Conservation (phyloP, 2,329 filamentous ascomycete species). For the Lachnellula suecica region DNA sequence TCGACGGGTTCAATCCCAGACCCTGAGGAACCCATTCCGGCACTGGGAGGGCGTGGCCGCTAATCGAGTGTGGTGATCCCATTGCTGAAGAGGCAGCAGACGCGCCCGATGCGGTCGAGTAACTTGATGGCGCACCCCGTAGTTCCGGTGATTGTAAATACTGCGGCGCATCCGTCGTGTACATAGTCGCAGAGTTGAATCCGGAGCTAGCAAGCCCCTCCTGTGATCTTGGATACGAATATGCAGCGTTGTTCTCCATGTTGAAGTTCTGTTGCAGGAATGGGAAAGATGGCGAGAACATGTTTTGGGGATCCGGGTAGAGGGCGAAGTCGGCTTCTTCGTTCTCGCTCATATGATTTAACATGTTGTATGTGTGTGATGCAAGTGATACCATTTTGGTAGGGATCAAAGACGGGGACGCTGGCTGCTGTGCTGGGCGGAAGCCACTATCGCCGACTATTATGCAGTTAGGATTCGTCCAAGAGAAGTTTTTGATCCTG, state of each 20-base stretch:
- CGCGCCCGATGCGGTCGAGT: constrained; percentile 33
- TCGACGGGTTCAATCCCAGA: constrained; percentile 31
- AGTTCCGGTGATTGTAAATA: constrained; percentile 32
- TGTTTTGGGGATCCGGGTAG: constrained; percentile 45
- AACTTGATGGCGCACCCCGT: constrained; percentile 29
- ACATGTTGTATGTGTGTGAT: constrained; percentile 90
- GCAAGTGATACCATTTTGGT: constrained; percentile 68
- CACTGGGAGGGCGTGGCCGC: constrained; percentile 26
- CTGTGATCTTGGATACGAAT: constrained; percentile 27
- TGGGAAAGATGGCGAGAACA: constrained; percentile 45
- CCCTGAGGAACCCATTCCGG: constrained; percentile 31
- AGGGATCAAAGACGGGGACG: constrained; percentile 58
- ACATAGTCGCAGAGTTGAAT: constrained; percentile 47
- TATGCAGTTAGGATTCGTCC: constrained; percentile 14
- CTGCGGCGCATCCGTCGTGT: constrained; percentile 37
- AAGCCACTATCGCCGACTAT: constrained; percentile 28
- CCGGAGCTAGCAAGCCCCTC: constrained; percentile 39
- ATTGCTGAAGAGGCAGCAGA: constrained; percentile 33
- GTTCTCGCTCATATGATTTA: constrained; percentile 57
- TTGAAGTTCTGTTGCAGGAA: constrained; percentile 45
- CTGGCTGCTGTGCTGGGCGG: constrained; percentile 20
- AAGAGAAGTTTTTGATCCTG: neutral
- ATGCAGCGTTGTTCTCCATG: constrained; percentile 40
- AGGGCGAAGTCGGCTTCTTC: constrained; percentile 39
- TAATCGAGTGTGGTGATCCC: constrained; percentile 33